These are phyloP conservation scores for Xylaria sp. DNA, from an alignment of 495 filamentous ascomycete species.

Conservation along the genomic window DNA sequence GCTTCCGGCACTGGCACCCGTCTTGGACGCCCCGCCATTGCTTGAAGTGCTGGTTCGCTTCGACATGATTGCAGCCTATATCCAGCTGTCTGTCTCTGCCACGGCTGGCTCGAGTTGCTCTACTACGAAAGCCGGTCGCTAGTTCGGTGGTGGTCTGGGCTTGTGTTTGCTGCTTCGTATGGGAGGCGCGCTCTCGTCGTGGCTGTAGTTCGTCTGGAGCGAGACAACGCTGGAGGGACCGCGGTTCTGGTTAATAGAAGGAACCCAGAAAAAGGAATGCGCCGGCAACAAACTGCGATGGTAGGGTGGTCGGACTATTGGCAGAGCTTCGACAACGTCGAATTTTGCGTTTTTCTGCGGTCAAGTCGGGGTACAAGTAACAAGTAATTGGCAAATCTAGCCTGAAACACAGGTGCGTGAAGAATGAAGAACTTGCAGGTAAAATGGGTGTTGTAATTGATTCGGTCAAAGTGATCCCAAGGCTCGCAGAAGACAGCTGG, in stretches of 20 bases:
- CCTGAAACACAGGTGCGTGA: background rate
- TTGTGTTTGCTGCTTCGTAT: background rate
- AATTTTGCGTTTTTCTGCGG: background rate
- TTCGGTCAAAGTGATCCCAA: too few relatives aligned
- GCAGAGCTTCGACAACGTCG: background rate
- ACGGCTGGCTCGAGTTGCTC: background rate
- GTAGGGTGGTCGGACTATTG: background rate
- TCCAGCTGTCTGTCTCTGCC: background rate
- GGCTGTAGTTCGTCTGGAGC: background rate
- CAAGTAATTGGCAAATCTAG: background rate
- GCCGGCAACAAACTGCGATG: background rate
- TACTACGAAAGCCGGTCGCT: background rate
- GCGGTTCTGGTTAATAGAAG: background rate
- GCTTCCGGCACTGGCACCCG: constrained; percentile 30
- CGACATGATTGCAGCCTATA: constrained; percentile 49
- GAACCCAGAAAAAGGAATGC: background rate
- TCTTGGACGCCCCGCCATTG: constrained; percentile 50
- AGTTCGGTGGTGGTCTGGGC: background rate
- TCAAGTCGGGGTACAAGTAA: background rate
- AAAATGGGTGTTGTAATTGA: background rate
- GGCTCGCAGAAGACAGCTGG: background rate
- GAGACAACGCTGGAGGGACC: background rate
- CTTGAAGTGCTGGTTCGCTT: constrained; percentile 53
- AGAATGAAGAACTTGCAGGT: background rate
- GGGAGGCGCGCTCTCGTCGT: background rate